These are phyloP conservation scores for Polygonum aviculare DNA, from an alignment of 148 eudicot species.

Conservation along the genomic window DNA sequence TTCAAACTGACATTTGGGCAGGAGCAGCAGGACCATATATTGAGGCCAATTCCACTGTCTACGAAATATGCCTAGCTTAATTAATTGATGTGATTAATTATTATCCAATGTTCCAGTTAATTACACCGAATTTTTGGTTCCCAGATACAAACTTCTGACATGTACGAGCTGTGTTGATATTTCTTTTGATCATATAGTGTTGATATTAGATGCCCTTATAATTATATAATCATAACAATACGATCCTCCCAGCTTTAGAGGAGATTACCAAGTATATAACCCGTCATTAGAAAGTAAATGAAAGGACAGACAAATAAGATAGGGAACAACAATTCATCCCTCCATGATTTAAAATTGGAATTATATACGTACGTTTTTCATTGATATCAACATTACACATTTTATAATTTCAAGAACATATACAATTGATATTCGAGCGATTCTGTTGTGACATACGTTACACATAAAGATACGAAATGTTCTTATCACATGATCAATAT, in stretches of 20 bases:
- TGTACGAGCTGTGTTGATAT: neutral
- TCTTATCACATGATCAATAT: neutral
- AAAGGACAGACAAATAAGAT: conserved; percentile 1
- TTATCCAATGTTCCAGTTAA: too few species aligned
- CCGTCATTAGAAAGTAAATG: neutral
- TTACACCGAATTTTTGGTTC: neutral
- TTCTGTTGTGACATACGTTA: neutral
- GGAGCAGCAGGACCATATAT: too few species aligned
- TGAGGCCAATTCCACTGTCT: too few species aligned
- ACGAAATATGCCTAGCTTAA: too few species aligned
- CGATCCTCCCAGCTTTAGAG: neutral
- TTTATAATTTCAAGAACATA: too few species aligned
- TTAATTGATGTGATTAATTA: too few species aligned
- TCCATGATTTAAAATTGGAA: too few species aligned
- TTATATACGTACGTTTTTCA: too few species aligned
- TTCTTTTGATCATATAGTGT: too few species aligned
- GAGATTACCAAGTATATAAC: neutral
- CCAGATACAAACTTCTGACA: neutral
- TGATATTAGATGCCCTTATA: neutral
- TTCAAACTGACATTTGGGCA: neutral
- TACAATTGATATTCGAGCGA: neutral
- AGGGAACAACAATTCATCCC: neutral
- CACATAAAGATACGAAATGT: neutral
- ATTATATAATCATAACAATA: neutral
- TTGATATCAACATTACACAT: too few species aligned